phyloP scores from a whole-genome alignment of 2,329 filamentous ascomycete species.

The Penicillium sp. region DNA sequence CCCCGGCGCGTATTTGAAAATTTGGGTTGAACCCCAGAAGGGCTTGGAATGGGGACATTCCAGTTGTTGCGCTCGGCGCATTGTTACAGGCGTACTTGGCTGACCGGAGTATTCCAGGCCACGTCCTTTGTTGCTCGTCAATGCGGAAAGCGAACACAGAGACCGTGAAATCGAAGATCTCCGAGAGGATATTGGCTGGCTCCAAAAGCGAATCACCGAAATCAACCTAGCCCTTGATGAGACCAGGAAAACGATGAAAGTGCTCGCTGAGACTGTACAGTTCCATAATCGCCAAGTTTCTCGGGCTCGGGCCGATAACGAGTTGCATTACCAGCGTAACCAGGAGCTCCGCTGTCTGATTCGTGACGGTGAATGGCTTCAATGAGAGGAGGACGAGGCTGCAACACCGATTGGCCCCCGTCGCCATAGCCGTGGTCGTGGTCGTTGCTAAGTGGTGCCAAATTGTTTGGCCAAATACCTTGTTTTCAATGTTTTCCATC shows the following conservation, averaged over 20 bases:
- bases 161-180: too few species aligned
- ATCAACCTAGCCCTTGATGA: not conserved
- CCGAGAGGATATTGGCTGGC: not conserved
- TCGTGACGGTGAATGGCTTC: not conserved
- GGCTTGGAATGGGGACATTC: too few species aligned
- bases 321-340: not conserved
- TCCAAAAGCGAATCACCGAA: not conserved
- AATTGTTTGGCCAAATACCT: not conserved
- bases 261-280: not conserved
- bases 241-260: not conserved
- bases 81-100: too few species aligned
- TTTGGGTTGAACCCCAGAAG: too few species aligned
- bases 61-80: too few species aligned
- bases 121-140: too few species aligned
- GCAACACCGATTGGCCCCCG: rapidly evolving
- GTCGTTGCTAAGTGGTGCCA: not conserved
- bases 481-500: not conserved
- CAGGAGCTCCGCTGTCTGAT: not conserved
- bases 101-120: too few species aligned
- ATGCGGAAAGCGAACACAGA: not conserved
- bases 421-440: not conserved
- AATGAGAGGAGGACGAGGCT: not conserved
- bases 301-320: not conserved
- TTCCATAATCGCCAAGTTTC: not conserved
- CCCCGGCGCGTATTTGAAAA: too few species aligned